Base-by-base conservation (phyloP, 2,329 filamentous ascomycete species). In the Colletotrichum brevisporum region DNA sequence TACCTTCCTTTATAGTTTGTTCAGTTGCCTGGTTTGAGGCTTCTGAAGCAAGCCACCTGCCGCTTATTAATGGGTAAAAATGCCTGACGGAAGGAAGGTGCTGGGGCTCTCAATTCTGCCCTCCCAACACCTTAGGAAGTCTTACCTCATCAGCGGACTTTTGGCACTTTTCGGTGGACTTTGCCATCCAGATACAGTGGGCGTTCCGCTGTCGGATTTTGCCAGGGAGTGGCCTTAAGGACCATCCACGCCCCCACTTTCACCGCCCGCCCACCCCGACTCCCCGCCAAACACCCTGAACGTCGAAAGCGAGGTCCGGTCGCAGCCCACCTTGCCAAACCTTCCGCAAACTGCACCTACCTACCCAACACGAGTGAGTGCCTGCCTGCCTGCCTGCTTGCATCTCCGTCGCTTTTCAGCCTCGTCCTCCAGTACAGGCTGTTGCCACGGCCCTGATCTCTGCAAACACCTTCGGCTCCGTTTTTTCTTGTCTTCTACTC, bases 121-220 rank as follows among this genome's bases (percentile, higher is more conserved):
- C 2, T 47, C 21, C 18, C 6, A 16, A 6, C 31, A n/a, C n/a
- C n/a, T n/a, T n/a, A n/a, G n/a, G n/a, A n/a, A n/a, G 13, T n/a
- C 56, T 59, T 59, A 59, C 26, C 56, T 59, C 45, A 59, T 47
- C 54, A 27, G 61, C 55, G 62, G 66, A 69, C 66, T 69, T 68
- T 65, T 16, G 5, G 27, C 18, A 36, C 18, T 26, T 43, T 53
- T 15, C 43, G 59, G 59, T 62, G 54, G 55, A 39, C 47, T 61
- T 61, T 50, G 26, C 45, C 21, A 27, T 8, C 24, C 10, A 36
- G 31, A 43, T 48, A 18, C 43, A 54, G 66, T 47, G 55, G 51
- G 5, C 47, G 51, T 31, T 55, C 54, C 55, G 50, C 66, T 41
- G 24, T 69, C 62, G 55, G 67, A 66, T 48, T 69, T 69, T 61